Evolutionary conservation across 2,329 filamentous ascomycete species (phyloP), one percentile per base, ranked within the genome.

Genomic region (Bimuria novae-zelandiae): DNA sequence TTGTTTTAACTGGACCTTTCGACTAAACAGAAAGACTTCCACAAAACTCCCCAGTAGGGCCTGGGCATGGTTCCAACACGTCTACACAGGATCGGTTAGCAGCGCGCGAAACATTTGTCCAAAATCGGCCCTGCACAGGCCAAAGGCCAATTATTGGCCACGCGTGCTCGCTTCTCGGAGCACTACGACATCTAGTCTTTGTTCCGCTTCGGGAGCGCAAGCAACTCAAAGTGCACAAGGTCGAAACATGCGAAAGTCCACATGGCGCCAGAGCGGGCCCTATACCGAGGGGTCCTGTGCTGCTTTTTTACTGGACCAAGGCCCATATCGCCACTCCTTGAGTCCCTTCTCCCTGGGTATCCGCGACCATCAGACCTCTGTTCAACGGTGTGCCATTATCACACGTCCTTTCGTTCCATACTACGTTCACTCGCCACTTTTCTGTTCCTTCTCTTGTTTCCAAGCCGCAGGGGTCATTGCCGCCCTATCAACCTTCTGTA

Each of bases 401-500:
- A 71, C 65, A 71, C 68, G 67, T 73, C 67, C 70, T 62, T 51
- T 73, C 70, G 27, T 71, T 73, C 52, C 22, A 29, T 16, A 37
- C 48, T 4, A 39, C 23, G 35, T 50, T 37, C 22, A 14, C n/a
- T 44, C 27, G 41, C 33, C 17, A 22, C 41, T 27, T 35, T 30
- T 30, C 46, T 50, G 25, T 29, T 29, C 40, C 22, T 45, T 45
- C 17, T 5, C 12, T 35, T n/a, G 19, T 45, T 32, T 23, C 7
- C 21, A 23, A 35, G 11, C 14, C 14, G 19, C 33, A 48, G 42
- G 57, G 59, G 55, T 54, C 36, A 10, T 25, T 54, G n/a, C n/a
- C n/a, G n/a, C n/a, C n/a, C n/a, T n/a, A n/a, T n/a, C n/a, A n/a
- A n/a, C n/a, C n/a, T 44, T 25, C 16, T 35, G 25, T 43, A n/a